phyloP scores from a whole-genome alignment of 2,329 filamentous ascomycete genomes.

The Aspergillus udagawae region DNA sequence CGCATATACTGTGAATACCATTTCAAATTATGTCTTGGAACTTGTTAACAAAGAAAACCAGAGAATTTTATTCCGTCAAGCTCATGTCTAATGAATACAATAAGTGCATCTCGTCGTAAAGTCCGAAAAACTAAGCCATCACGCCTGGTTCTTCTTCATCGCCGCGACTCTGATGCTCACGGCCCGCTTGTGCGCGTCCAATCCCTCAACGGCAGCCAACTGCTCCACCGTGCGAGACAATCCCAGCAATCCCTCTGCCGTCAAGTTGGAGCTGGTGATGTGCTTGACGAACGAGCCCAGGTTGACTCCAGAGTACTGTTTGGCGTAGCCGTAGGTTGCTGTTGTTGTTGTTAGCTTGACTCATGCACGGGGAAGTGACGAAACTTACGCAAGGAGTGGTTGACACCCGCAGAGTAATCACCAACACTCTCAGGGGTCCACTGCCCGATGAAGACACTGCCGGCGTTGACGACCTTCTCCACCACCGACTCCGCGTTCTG shows the following conservation, averaged over 20 bases:
- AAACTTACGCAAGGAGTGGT: conserved; percentile 89
- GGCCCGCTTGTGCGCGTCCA: conserved; percentile 84
- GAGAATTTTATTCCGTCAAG: neutral
- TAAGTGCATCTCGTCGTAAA: neutral
- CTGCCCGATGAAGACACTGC: conserved; percentile 89
- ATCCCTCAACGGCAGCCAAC: conserved; percentile 85
- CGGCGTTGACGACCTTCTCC: conserved; percentile 82
- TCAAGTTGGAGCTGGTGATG: conserved; percentile 91
- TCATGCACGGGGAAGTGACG: neutral
- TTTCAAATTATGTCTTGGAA: neutral
- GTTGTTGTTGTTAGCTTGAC: conserved; percentile 20
- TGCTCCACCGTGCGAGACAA: conserved; percentile 91
- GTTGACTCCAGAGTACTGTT: conserved; percentile 97
- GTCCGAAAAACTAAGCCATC: neutral
- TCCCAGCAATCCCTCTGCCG: conserved; percentile 76
- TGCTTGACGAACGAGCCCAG: conserved; percentile 95
- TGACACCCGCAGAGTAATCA: conserved; percentile 96
- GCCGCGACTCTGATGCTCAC: conserved; percentile 60
- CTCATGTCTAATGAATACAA: neutral
- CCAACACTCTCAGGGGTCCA: conserved; percentile 98
- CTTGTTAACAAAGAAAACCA: neutral
- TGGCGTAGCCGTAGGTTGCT: conserved; percentile 97
- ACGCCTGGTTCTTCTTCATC: conserved; percentile 26
- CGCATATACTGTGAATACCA: neutral
- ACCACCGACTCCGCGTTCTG: conserved; percentile 70